Evolutionary conservation across 805 yeast genomes (phyloP), one percentile per base, ranked within the genome.

Genomic region (Lipomyces yamanashiensis): DNA sequence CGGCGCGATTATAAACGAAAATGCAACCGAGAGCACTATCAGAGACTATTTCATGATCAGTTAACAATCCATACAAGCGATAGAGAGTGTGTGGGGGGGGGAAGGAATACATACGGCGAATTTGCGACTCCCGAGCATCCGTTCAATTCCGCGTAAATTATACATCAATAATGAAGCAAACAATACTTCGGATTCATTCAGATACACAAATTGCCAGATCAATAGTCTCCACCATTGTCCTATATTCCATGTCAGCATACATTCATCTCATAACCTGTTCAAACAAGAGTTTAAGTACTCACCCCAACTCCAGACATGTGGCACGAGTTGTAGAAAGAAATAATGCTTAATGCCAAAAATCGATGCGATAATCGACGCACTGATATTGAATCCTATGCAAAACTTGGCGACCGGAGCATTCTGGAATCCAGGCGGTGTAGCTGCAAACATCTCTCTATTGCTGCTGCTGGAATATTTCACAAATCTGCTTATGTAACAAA

Each of bases 361-460:
- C 2, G 81, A 72, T 7, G 78, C 71, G 4, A 77, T 34, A 15
- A 79, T 58, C 1, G 82, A 79, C 1, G 72, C 50, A 0, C 64
- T 67, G 8, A 74, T 55, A 0, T 76, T 61, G 34, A 67, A 21
- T 37, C 67, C 62, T 2, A 74, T 69, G 34, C 74, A 45, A 5
- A 61, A 37, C 60, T 72, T 73, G 9, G 81, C 73, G 8, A 78
- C 75, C 2, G 80, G 81, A 8, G 78, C 73, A 54, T 72, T 63
- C 17, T 65, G 67, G 64, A 79, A 74, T 1, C 81, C 81, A 0
- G 78, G 59, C n/a, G 78, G 78, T 2, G 80, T 73, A 9, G 74
- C 62, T 2, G 78, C 73, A 53, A 76, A 75, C 78, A 75, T 75
- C 50, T 28, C 28, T 28, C 28, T 28, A 5, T 28, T 40, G 37